Percentiles rank a stretch among this genome's conserved stretches.
These are phyloP conservation scores for Alternaria rosae DNA, from an alignment of 2,329 filamentous ascomycete species.

Conservation along the genomic window DNA sequence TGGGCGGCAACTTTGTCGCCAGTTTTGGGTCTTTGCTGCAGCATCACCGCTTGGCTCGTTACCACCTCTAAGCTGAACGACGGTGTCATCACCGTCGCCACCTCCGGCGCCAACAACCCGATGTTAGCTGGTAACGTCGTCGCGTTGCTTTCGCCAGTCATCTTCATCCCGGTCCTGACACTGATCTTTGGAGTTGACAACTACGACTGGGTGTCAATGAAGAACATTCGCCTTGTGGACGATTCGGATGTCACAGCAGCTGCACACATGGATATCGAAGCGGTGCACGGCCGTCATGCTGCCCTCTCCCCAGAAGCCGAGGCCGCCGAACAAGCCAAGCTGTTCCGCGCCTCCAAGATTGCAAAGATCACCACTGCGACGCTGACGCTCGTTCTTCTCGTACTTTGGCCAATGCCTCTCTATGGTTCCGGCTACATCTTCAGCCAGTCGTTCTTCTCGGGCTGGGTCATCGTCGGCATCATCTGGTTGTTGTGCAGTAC, in stretches of 20 bases:
- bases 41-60: slow-evolving; percentile 62
- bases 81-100: slow-evolving; percentile 41
- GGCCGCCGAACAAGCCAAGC: slow-evolving; percentile 51
- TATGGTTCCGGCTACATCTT: slow-evolving; percentile 85
- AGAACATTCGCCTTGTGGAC: slow-evolving; percentile 76
- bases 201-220: slow-evolving; percentile 88
- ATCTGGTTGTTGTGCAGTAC: slow-evolving; percentile 79
- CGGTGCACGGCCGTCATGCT: slow-evolving; percentile 55
- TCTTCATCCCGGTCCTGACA: slow-evolving; percentile 79
- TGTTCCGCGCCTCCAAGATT: slow-evolving; percentile 57
- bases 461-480: slow-evolving; percentile 73
- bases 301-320: slow-evolving; percentile 40
- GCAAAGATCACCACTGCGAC: slow-evolving; percentile 65
- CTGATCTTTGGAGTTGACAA: slow-evolving; percentile 72
- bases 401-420: slow-evolving; percentile 92
- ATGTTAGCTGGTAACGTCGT: slow-evolving; percentile 89
- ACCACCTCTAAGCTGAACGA: slow-evolving; percentile 45
- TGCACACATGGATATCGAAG: slow-evolving; percentile 68
- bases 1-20: slow-evolving; percentile 74
- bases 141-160: slow-evolving; percentile 75
- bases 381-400: slow-evolving; percentile 73
- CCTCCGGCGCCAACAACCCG: slow-evolving; percentile 73
- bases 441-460: slow-evolving; percentile 79
- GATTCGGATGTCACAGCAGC: slow-evolving; percentile 74
- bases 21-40: slow-evolving; percentile 71